Conservation (phyloP, 257 asterid genomes). For the Ligustrum vulgare region DNA sequence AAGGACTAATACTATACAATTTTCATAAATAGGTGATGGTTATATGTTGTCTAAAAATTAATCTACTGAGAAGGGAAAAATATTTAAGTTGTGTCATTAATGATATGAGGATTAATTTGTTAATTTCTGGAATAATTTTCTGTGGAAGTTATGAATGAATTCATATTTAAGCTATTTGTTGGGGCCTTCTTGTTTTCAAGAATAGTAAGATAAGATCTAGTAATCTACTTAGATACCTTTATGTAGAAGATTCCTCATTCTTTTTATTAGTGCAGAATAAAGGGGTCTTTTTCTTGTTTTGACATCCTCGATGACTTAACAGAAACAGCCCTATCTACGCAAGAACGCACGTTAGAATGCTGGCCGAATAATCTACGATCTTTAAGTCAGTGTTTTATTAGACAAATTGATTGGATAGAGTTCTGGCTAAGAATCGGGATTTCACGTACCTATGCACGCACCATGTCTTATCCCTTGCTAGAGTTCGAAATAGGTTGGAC, state of each 20-base stretch:
- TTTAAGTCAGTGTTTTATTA: not conserved
- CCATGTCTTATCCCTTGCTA: not conserved
- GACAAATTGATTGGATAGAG: not conserved
- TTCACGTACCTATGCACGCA: not conserved
- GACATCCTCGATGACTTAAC: conserved; percentile 20
- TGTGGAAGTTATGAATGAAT: not conserved
- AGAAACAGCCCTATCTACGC: not conserved
- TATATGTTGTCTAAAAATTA: not conserved
- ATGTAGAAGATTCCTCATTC: not conserved
- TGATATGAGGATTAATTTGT: not conserved
- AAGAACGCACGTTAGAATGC: not conserved
- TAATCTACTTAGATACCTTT: not conserved
- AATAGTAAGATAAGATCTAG: not conserved
- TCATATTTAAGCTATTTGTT: not conserved
- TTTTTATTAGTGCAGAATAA: not conserved
- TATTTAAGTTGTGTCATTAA: not conserved
- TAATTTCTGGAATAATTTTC: not conserved
- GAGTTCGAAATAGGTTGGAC: not conserved
- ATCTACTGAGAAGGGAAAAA: not conserved
- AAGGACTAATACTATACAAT: not conserved
- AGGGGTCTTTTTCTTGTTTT: not conserved
- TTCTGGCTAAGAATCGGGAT: not conserved
- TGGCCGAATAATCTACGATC: not conserved
- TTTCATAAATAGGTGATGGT: not conserved
- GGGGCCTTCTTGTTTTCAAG: not conserved